Evolutionary conservation across 805 yeast genomes (phyloP).

Genomic region (Sungouiozyma intestinalis): DNA sequence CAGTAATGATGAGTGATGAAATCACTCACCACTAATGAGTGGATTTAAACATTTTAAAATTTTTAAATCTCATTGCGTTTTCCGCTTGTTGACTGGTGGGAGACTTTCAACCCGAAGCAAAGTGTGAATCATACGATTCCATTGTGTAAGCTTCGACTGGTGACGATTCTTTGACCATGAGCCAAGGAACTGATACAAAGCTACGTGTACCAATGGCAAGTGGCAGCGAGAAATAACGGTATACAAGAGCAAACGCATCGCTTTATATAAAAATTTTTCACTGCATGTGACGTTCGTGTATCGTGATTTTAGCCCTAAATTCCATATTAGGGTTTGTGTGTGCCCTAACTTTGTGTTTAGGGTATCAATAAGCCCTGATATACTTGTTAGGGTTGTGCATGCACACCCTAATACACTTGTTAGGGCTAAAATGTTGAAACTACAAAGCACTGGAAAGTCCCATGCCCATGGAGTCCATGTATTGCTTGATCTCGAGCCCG

Average conservation of each 20-base stretch:
- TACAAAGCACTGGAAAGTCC: too few species aligned
- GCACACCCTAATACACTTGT: background rate
- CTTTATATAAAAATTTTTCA: background rate
- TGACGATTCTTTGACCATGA: constrained; percentile 69
- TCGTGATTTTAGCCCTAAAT: background rate
- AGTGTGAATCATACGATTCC: constrained; percentile 24
- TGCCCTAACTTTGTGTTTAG: background rate
- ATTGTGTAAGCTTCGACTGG: constrained; percentile 54
- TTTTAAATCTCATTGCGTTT: constrained; percentile 39
- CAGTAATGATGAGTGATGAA: constrained; percentile 1
- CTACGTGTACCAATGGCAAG: background rate
- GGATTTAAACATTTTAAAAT: constrained; percentile 28
- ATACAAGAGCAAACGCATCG: background rate
- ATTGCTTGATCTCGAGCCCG: too few species aligned
- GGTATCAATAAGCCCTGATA: too few species aligned
- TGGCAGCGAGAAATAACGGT: background rate
- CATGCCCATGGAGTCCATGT: too few species aligned
- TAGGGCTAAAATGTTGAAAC: background rate
- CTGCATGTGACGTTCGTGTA: background rate
- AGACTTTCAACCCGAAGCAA: constrained; percentile 79
- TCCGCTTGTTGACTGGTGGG: constrained; percentile 65
- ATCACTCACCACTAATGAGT: constrained; percentile 25
- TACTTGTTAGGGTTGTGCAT: background rate
- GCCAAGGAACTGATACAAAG: constrained; percentile 22
- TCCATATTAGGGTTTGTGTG: background rate